Base-by-base conservation (phyloP, 129 eudicot genomes). In the Chrysanthemum lavandulifolium region DNA sequence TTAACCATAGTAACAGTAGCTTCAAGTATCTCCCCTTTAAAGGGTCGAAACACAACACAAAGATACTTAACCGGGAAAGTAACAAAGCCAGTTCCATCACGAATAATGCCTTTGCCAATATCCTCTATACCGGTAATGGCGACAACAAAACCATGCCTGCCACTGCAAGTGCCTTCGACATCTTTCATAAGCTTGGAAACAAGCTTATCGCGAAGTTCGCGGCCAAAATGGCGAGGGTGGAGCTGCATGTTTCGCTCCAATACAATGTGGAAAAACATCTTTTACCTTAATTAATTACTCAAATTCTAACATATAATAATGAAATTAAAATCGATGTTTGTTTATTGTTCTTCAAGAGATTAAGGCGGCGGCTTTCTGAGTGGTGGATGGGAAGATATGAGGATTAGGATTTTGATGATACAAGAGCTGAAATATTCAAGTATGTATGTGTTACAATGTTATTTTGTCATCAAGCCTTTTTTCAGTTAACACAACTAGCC, bases 1-100 rank as follows among this genome's bases (percentile, higher is more conserved):
- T 94, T 94, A 75, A 94, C 98, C 98, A 94, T 90, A 62, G 98
- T 86, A 11, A 94, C 97, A 80, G 88, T 96, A 49, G 98, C 98
- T 90, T 94, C 98, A 6, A 94, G 60, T 36, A 94, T 86, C 85
- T 94, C 98, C n/a, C 98, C 98, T 76, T 94, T 94, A 61, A 94
- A 94, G 19, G 98, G 97, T 1, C 97, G 76, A 75, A 90, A 94
- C 14, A 94, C 97, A 75, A 94, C 98, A 50, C 97, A 94, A 33
- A 86, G 95, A 73, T 94, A 94, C 86, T 86, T 90, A 40, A 94
- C 93, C 0, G 97, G 93, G 65, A 94, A 94, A 4, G 98, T 87
- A 56, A 94, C 98, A 68, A 94, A 90, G 13, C 98, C 98, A 0
- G 97, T 90, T 3, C 98, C 98, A 60, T 94, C 98, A 45, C 98